Evolutionary conservation across 306 rosid genomes (phyloP).

Genomic region (Comarum palustre): DNA sequence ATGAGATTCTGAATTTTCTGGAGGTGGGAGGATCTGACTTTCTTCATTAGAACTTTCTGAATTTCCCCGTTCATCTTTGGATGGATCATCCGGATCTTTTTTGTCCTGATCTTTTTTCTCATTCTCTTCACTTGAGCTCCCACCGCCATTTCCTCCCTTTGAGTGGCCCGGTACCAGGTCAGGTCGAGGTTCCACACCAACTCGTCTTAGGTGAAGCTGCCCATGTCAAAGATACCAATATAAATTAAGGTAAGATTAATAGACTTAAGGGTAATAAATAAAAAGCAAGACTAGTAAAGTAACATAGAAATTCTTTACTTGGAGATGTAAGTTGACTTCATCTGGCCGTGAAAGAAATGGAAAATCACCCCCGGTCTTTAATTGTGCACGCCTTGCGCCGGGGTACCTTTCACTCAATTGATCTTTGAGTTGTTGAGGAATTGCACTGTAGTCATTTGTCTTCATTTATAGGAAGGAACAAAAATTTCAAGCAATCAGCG

Average conservation of each 20-base stretch:
- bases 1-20: slow-evolving; percentile 64
- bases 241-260: neutral
- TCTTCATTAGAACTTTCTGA: slow-evolving; percentile 46
- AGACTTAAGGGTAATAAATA: neutral
- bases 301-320: slow-evolving; percentile 43
- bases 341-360: slow-evolving; percentile 98
- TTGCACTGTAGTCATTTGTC: slow-evolving; percentile 96
- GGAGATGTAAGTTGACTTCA: slow-evolving; percentile 97
- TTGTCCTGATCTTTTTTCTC: slow-evolving; percentile 27
- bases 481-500: neutral
- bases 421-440: slow-evolving; percentile 88
- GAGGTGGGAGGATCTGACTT: slow-evolving; percentile 45
- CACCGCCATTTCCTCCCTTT: slow-evolving; percentile 70
- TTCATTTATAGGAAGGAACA: slow-evolving; percentile 31
- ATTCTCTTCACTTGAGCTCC: slow-evolving; percentile 59
- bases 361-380: slow-evolving; percentile 93
- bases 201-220: slow-evolving; percentile 88
- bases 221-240: slow-evolving; percentile 20
- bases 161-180: slow-evolving; percentile 59
- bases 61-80: slow-evolving; percentile 40
- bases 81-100: slow-evolving; percentile 50
- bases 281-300: neutral
- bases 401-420: slow-evolving; percentile 84
- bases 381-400: slow-evolving; percentile 77
- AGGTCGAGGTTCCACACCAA: slow-evolving; percentile 83